Evolutionary conservation across 2,329 filamentous ascomycete species (phyloP), one percentile per base, ranked within the genome.

Genomic region (Aspergillus pseudoterreus): DNA sequence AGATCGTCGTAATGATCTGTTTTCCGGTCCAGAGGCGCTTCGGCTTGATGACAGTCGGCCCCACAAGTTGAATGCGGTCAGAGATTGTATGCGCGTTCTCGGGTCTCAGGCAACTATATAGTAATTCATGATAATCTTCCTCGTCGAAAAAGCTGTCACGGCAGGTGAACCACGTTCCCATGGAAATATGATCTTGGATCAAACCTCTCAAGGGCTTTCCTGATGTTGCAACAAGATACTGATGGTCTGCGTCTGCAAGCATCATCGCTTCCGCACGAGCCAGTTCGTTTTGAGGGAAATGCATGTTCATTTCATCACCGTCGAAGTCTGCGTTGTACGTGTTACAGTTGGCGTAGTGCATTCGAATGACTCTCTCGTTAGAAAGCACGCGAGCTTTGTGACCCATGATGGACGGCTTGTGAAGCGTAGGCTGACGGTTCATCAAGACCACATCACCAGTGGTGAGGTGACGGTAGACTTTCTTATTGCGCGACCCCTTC

Each of bases 301-400:
- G 94, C 92, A 99, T 95, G 71, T 99, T 99, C 94, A 99, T 99
- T 72, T 99, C 94, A 68, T 99, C 94, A 71, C 94, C 94, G 66
- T 99, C 95, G 67, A 99, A 99, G 79, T 99, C 94, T 30, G 94
- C 94, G 63, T 99, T 99, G 79, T 99, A 99, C 0, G 94, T 96
- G 67, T 99, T 99, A 71, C 94, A 97, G 71, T 99, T 99, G 63
- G 94, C 92, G 74, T 99, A 99, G 76, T 99, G 94, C 92, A 99
- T 97, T 59, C 94, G 91, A 68, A 99, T 92, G 0, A 94, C 97
- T 75, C 95, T 95, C 71, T 99, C 95, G 33, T 91, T 92, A 0
- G 90, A 89, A 15, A 99, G 76, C 5, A 99, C 92, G 54, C 92
- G 84, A 47, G 94, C 94, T 62, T 92, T 84, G 74, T 99, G 94